Conservation (phyloP, 345 rosid species). For the Sonneratia alba region DNA sequence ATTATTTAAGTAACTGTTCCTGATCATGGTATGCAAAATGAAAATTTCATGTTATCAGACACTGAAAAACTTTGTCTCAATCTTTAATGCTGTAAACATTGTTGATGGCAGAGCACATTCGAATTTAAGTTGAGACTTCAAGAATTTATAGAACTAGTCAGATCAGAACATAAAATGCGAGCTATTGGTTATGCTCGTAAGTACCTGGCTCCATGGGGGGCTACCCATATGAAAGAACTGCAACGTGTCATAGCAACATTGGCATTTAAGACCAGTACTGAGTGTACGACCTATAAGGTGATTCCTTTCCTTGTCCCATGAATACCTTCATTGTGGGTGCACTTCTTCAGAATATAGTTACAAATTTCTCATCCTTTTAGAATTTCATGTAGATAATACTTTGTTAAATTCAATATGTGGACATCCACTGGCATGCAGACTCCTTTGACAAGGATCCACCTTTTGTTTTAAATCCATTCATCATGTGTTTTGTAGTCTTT, state of each 20-base stretch:
- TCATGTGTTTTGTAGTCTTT: neutral
- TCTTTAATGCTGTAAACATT: neutral
- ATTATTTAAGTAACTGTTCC: no score
- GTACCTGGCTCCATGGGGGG: conserved; percentile 82
- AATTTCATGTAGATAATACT: neutral
- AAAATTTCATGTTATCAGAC: neutral
- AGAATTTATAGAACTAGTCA: conserved; percentile 84
- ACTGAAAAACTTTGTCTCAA: neutral
- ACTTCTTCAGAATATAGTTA: neutral
- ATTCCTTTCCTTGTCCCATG: neutral
- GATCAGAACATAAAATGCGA: conserved; percentile 52
- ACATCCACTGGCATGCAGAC: neutral
- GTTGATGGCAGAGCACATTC: conserved; percentile 62
- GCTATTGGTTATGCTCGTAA: conserved; percentile 81
- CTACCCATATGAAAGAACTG: conserved; percentile 76
- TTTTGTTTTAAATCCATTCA: neutral
- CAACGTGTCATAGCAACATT: conserved; percentile 72
- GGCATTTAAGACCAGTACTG: conserved; percentile 79
- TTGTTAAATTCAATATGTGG: neutral
- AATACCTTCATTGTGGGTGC: neutral
- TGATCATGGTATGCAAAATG: no score
- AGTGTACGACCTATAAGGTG: conserved; percentile 78
- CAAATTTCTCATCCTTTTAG: neutral
- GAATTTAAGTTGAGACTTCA: conserved; percentile 96
- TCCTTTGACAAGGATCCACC: neutral